Conservation (phyloP, 345 rosid genomes). For the Angophora floribunda region DNA sequence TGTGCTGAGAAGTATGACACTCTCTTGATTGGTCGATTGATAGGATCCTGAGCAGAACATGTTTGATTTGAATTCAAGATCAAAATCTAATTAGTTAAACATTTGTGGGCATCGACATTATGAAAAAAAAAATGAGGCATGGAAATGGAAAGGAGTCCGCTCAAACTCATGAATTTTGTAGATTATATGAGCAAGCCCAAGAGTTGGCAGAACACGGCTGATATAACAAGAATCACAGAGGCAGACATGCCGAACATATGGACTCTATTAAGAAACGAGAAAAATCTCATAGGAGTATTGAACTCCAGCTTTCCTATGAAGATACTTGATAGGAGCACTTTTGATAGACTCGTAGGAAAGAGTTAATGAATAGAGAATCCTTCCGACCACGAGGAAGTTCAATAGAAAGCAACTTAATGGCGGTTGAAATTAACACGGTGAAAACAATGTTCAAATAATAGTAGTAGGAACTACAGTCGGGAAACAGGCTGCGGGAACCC, state of each 20-base stretch:
- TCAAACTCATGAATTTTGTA: too few species aligned
- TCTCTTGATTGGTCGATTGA: not conserved
- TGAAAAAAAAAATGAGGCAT: too few species aligned
- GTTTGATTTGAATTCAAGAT: not conserved
- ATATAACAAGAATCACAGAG: not conserved
- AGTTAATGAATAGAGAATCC: not conserved
- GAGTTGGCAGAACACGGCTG: not conserved
- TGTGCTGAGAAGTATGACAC: not conserved
- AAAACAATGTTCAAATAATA: not conserved
- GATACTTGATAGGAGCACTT: not conserved
- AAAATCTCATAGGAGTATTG: not conserved
- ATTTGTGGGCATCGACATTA: not conserved
- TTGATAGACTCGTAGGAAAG: too few species aligned
- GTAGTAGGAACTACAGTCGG: not conserved
- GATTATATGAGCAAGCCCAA: not conserved
- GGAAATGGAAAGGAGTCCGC: too few species aligned
- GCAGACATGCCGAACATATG: not conserved
- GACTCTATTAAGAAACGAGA: not conserved
- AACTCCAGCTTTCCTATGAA: not conserved
- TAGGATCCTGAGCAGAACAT: not conserved
- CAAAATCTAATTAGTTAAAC: not conserved
- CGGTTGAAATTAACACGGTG: too few species aligned
- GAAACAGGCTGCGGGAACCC: not conserved
- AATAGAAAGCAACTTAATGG: not conserved
- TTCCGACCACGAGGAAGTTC: not conserved